A percentile compares a stretch with the other conserved stretches of the same genome.
Evolutionary conservation across 2,329 filamentous ascomycete genomes (phyloP).

Genomic region (Arachnopeziza araneosa): DNA sequence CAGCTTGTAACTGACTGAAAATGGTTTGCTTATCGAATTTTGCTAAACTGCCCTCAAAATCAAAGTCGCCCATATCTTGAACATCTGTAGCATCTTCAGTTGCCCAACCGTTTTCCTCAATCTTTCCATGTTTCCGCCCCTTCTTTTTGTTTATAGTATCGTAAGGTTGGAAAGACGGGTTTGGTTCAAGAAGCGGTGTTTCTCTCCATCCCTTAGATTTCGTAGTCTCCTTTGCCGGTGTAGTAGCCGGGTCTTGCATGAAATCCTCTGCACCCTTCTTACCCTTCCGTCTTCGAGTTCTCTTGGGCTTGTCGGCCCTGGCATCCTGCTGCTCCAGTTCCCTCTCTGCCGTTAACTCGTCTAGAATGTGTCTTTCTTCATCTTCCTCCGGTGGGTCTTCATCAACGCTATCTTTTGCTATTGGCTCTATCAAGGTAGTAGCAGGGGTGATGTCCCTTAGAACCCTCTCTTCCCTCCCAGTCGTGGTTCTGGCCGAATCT

Average conservation of each 20-base stretch:
- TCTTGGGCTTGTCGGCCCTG: conserved; percentile 8
- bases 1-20: conserved; percentile 86
- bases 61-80: conserved; percentile 89
- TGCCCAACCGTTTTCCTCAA: conserved; percentile 76
- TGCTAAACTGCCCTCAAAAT: conserved; percentile 82
- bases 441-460: conserved; percentile 28
- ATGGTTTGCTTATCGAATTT: conserved; percentile 93
- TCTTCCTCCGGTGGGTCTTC: conserved; percentile 24
- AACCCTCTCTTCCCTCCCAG: conserved; percentile 15
- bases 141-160: conserved; percentile 52
- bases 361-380: conserved; percentile 22
- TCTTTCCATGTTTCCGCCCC: conserved; percentile 34
- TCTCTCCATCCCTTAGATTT: conserved; percentile 63
- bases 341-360: conserved; percentile 14
- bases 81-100: conserved; percentile 95
- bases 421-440: conserved; percentile 39
- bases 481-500: conserved; percentile 21
- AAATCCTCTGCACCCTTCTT: conserved; percentile 34
- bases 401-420: conserved; percentile 36
- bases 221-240: conserved; percentile 37
- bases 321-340: conserved; percentile 7
- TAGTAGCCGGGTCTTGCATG: conserved; percentile 34
- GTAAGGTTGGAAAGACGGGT: conserved; percentile 57
- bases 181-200: conserved; percentile 60
- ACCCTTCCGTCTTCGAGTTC: conserved; percentile 37